phyloP scores from a whole-genome alignment of 163 green algal genomes.

The Scenedesmus sp. region DNA sequence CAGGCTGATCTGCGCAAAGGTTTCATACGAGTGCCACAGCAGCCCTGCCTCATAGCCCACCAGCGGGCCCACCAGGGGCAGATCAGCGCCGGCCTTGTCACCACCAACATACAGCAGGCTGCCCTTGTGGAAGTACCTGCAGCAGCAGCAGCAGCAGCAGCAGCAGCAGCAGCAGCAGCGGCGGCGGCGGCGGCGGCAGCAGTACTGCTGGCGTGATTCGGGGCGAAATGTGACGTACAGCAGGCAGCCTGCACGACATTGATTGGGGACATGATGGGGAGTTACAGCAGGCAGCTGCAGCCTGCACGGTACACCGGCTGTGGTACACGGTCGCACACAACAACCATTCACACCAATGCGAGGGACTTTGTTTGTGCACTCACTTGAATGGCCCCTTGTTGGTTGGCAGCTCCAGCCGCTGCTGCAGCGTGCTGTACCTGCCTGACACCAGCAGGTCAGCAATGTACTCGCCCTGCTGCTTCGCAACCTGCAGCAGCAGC shows the following conservation, averaged over 20 bases:
- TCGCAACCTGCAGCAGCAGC: constrained; percentile 78
- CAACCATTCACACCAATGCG: too few relatives aligned
- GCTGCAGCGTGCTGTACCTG: background rate
- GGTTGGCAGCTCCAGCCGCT: background rate
- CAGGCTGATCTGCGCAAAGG: constrained; percentile 80
- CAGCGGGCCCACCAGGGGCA: constrained; percentile 77
- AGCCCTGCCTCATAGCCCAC: constrained; percentile 75
- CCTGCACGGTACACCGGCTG: background rate
- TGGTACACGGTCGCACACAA: too few relatives aligned
- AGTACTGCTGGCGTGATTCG: background rate
- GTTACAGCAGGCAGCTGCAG: background rate
- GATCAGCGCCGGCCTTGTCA: constrained; percentile 85
- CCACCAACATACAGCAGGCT: constrained; percentile 83
- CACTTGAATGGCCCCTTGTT: background rate
- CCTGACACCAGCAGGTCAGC: constrained; percentile 66
- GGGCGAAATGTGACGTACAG: too few relatives aligned
- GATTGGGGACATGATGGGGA: background rate
- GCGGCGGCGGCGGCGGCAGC: background rate
- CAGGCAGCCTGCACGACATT: too few relatives aligned
- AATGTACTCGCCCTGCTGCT: constrained; percentile 89
- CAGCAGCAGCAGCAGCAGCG: background rate
- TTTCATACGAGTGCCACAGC: constrained; percentile 87
- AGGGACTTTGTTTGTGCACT: background rate
- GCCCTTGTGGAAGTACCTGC: constrained; percentile 83
- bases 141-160: too few relatives aligned